Conservation (phyloP, 805 yeast species). For the Sugiyamaella qingdaonensis region DNA sequence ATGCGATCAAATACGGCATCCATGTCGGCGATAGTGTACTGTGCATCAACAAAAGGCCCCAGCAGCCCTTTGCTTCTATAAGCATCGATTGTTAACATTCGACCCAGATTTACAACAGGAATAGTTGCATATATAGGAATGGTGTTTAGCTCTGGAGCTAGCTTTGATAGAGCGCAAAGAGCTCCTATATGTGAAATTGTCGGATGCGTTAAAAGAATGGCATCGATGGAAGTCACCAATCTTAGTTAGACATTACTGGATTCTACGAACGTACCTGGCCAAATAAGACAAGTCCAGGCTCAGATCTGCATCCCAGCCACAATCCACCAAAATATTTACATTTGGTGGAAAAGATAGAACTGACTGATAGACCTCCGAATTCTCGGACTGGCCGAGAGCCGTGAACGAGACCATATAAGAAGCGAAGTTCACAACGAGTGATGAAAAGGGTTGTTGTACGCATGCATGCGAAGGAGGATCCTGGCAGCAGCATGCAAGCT, state of each 20-base stretch:
- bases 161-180: constrained; percentile 57
- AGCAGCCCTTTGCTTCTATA: constrained; percentile 69
- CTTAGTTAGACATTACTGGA: not conserved
- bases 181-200: constrained; percentile 79
- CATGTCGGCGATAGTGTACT: constrained; percentile 64
- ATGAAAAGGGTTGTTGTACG: too few relatives aligned
- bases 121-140: constrained; percentile 82
- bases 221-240: constrained; percentile 38
- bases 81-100: constrained; percentile 77
- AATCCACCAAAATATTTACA: constrained; percentile 34
- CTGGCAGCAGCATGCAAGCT: too few relatives aligned
- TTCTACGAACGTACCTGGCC: not conserved
- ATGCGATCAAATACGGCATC: constrained; percentile 77
- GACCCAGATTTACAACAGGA: constrained; percentile 85
- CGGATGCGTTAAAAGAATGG: constrained; percentile 82
- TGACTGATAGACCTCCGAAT: constrained; percentile 24
- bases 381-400: constrained; percentile 22
- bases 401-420: constrained; percentile 33
- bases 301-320: constrained; percentile 37
- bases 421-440: too few relatives aligned
- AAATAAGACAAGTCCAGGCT: constrained; percentile 19
- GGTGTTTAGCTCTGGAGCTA: constrained; percentile 51
- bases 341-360: constrained; percentile 32
- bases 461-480: too few relatives aligned
- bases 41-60: constrained; percentile 58